Percentiles rank a stretch among this genome's conserved stretches.
Evolutionary conservation across 108 stramenopile species (phyloP).

Genomic region (Pseudonitzschia pungens): DNA sequence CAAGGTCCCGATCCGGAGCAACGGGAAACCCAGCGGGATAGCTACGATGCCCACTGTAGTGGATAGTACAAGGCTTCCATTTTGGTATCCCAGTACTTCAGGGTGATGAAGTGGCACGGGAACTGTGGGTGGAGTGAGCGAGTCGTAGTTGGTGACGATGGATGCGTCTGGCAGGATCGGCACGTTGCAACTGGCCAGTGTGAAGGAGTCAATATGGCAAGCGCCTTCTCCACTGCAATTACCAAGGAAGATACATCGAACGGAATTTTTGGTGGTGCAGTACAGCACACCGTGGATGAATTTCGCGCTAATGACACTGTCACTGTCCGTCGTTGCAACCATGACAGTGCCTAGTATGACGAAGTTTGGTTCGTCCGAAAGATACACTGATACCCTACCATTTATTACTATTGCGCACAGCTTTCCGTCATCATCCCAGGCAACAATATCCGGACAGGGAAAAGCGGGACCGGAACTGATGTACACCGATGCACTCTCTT

Average conservation of each 20-base stretch:
- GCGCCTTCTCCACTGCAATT: slow-evolving; percentile 48
- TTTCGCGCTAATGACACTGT: slow-evolving; percentile 52
- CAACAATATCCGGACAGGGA: slow-evolving; percentile 75
- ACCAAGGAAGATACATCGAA: slow-evolving; percentile 74
- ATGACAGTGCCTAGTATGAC: slow-evolving; percentile 60
- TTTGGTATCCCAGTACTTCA: slow-evolving; percentile 70
- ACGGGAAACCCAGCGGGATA: slow-evolving; percentile 58
- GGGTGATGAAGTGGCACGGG: slow-evolving; percentile 66
- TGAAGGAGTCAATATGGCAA: slow-evolving; percentile 68
- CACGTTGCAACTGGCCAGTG: slow-evolving; percentile 56
- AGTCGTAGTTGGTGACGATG: slow-evolving; percentile 16
- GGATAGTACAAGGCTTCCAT: slow-evolving; percentile 73
- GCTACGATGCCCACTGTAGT: slow-evolving; percentile 59
- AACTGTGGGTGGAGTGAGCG: slow-evolving; percentile 37
- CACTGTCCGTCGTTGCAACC: slow-evolving; percentile 40
- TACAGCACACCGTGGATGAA: slow-evolving; percentile 81
- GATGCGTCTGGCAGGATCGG: slow-evolving; percentile 24
- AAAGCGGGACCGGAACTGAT: slow-evolving; percentile 68
- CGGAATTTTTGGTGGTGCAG: slow-evolving; percentile 61
- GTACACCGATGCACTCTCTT: slow-evolving; percentile 56
- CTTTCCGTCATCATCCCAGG: slow-evolving; percentile 79
- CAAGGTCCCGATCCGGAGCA: slow-evolving; percentile 72
- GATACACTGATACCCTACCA: slow-evolving; percentile 68
- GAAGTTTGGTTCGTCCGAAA: slow-evolving; percentile 61
- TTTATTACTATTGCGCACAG: slow-evolving; percentile 69